These are phyloP conservation scores for Rhodotorula babjevae DNA, from an alignment of 768 basidiomycete species.

Conservation along the genomic window DNA sequence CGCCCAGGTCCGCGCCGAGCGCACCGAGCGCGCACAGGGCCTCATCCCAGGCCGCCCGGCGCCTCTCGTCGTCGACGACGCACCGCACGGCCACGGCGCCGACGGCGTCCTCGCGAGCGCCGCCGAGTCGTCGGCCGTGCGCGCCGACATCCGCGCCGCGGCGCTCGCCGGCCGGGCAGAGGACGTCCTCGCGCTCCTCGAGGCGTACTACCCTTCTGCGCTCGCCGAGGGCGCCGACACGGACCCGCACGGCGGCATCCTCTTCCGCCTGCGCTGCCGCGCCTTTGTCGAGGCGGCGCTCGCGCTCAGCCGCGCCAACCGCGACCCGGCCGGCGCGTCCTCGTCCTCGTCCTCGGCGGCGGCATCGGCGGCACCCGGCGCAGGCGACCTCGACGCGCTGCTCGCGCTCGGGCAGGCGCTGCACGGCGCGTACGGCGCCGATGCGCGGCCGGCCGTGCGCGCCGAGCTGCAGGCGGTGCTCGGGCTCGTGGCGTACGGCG, in stretches of 20 bases:
- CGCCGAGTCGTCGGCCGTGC: constrained; percentile 36
- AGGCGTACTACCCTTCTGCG: constrained; percentile 59
- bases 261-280: constrained; percentile 76
- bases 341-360: background rate
- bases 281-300: constrained; percentile 79
- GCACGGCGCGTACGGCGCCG: constrained; percentile 63
- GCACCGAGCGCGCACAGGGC: constrained; percentile 12
- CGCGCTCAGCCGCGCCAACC: constrained; percentile 58
- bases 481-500: constrained; percentile 71
- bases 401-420: constrained; percentile 70
- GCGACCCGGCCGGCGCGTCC: constrained; percentile 2
- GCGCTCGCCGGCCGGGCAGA: constrained; percentile 69
- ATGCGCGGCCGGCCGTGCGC: constrained; percentile 61
- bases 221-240: constrained; percentile 51
- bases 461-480: constrained; percentile 68
- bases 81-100: background rate
- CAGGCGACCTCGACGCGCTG: constrained; percentile 58
- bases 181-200: constrained; percentile 58
- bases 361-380: constrained; percentile 11
- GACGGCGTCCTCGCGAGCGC: background rate
- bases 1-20: constrained; percentile 49
- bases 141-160: constrained; percentile 67
- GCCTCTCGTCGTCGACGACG: background rate
- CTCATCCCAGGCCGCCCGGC: background rate
- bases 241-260: constrained; percentile 60